Evolutionary conservation across 2,329 filamentous ascomycete genomes (phyloP), one percentile per base, ranked within the genome.

Genomic region (Parascedosporium putredinis): DNA sequence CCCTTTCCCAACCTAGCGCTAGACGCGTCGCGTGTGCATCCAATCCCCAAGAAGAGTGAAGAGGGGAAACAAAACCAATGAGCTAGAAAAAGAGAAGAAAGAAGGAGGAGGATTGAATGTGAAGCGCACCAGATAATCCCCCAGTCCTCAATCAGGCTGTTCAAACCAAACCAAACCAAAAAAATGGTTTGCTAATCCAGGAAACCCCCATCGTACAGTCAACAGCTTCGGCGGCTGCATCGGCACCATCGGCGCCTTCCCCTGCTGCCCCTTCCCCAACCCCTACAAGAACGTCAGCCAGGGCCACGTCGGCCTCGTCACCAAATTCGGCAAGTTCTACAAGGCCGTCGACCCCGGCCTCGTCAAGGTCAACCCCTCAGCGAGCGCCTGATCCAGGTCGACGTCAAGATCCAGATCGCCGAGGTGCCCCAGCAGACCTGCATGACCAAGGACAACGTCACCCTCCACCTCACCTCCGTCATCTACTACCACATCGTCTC

Each of bases 381-480:
- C 60, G 93, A 98, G 74, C 80, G 76, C 52, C 77, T 98, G 38
- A 84, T 88, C 58, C 88, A 94, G 60, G 85, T 98, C 63, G 93
- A 98, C 66, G 93, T 98, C 71, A 98, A 97, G 81, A 96, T 97
- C 59, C 93, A 98, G 72, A 96, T 95, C 56, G 88, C 94, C 65
- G 85, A 98, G 74, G 93, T 98, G 22, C 91, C 91, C 16, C 83
- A 90, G 69, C 93, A 98, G 70, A 82, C 91, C 54, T 97, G 93
- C 76, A 98, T 98, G 90, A 98, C 93, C 66, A 97, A 97, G 73
- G 93, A 98, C 75, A 98, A 98, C 61, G 93, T 97, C 55, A 95
- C 87, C 43, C 76, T 98, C 38, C 84, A 90, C 60, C 76, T 98
- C 57, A 97, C 90, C 45, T 95, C 88, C 5, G 93, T 98, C 64